These are phyloP conservation scores for Populus hybrid DNA, from an alignment of 441 rosid genomes.

Conservation along the genomic window DNA sequence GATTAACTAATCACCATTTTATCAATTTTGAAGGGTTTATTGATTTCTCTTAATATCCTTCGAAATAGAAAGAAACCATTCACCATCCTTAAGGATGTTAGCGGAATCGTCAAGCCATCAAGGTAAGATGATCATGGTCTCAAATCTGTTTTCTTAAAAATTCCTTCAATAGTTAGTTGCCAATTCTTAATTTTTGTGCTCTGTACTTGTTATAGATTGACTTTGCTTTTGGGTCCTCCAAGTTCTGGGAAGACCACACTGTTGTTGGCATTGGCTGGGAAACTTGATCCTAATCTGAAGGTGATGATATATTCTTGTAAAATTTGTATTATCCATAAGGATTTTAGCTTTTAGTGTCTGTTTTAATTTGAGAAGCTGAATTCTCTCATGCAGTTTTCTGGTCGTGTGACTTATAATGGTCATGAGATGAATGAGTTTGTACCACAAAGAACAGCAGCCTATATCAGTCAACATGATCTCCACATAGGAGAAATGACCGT, in stretches of 20 bases:
- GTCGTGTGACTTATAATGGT: constrained; percentile 30
- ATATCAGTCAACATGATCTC: constrained; percentile 28
- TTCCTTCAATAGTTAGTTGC: neutral
- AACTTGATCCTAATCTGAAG: constrained; percentile 52
- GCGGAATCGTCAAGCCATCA: constrained; percentile 65
- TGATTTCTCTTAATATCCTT: constrained; percentile 43
- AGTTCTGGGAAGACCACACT: constrained; percentile 83
- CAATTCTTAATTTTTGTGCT: neutral
- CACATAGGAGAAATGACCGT: constrained; percentile 32
- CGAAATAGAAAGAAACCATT: constrained; percentile 50
- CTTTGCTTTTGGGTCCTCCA: constrained; percentile 84
- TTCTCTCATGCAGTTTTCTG: constrained; percentile 17
- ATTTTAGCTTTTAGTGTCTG: neutral
- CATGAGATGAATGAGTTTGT: constrained; percentile 23
- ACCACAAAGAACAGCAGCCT: constrained; percentile 28
- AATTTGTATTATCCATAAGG: neutral
- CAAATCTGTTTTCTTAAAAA: neutral
- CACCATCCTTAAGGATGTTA: constrained; percentile 57
- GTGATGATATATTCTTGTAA: constrained; percentile 11
- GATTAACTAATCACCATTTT: neutral
- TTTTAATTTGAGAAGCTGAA: neutral
- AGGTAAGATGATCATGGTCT: constrained; percentile 28
- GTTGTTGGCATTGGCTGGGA: constrained; percentile 72
- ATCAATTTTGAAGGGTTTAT: constrained; percentile 31
- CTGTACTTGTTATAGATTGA: constrained; percentile 41